A percentile compares a stretch with the other conserved stretches of the same genome.
Evolutionary conservation across 2,329 filamentous ascomycete genomes (phyloP).

Genomic region (Neofusicoccum sp.): DNA sequence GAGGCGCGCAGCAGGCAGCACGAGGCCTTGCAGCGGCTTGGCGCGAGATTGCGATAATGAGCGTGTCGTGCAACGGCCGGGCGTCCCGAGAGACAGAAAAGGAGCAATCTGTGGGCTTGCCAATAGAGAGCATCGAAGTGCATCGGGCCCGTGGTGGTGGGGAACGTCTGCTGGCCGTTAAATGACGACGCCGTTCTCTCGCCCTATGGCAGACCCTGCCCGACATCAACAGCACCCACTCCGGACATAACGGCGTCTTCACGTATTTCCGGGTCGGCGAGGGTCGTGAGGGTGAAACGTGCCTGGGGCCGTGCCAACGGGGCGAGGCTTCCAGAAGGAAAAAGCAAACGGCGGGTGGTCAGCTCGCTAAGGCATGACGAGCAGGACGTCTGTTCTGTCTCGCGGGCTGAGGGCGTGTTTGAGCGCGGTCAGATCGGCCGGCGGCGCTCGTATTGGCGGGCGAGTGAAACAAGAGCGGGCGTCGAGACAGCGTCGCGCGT

Average conservation of each 20-base stretch:
- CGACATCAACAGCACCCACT: background rate
- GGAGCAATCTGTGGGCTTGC: background rate
- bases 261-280: background rate
- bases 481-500: background rate
- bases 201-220: background rate
- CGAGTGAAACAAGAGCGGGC: background rate
- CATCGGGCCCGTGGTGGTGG: background rate
- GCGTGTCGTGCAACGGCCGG: background rate
- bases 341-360: background rate
- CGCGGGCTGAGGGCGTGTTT: background rate
- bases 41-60: background rate
- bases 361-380: background rate
- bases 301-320: background rate
- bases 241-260: background rate
- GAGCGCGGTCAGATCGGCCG: background rate
- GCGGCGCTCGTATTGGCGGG: slow-evolving; percentile 2
- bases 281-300: background rate
- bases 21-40: slow-evolving; percentile 2
- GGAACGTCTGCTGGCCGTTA: slow-evolving; percentile 3
- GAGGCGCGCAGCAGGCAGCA: slow-evolving; percentile 2
- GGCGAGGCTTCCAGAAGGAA: slow-evolving; percentile 7
- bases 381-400: background rate
- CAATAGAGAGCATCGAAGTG: background rate
- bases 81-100: background rate
- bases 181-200: background rate